Evolutionary conservation across 805 yeast genomes (phyloP), one percentile per base, ranked within the genome.

Genomic region (Nakazawaea sp.): DNA sequence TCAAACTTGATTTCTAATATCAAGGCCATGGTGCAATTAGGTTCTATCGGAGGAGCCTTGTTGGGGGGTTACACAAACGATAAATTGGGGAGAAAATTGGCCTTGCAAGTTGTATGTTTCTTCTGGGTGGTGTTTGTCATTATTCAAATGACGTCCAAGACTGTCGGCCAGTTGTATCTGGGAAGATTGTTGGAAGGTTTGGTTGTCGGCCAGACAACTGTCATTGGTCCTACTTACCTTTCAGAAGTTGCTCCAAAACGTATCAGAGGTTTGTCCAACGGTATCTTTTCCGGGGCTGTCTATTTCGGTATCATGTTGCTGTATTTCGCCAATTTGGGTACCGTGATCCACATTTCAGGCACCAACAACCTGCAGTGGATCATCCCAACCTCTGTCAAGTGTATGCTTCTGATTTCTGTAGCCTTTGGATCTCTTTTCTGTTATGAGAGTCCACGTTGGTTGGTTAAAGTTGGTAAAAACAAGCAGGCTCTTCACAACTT

Each of bases 1-100:
- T 78, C 78, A 4, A 58, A 68, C 43, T 51, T 69, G 43, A 64
- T 63, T 43, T 69, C 78, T 5, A 75, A 72, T 48, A 74, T 75
- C 47, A 63, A 73, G 4, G 58, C 78, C 5, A 75, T 75, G 80
- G 80, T 74, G 7, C 77, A 70, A 46, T 50, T 75, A 20, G 78
- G 78, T 2, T 40, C 43, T 17, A 63, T 73, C 27, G 77, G 70
- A 27, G 81, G 81, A 15, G 58, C 77, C 16, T 36, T 73, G 12
- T 35, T 73, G 17, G 72, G 78, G 1, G 62, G 67, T 50, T 64
- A 58, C 41, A 48, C 70, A 1, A 70, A 66, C 27, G 81, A 75
- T 47, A 58, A 56, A 31, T 45, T 75, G 27, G 81, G 81, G 15
- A 60, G 80, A 46, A 60, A 71, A 35, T 55, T 70, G 46, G 56